phyloP scores from a whole-genome alignment of 1,139 yeast species.

The Saccharomyces hybrid region DNA sequence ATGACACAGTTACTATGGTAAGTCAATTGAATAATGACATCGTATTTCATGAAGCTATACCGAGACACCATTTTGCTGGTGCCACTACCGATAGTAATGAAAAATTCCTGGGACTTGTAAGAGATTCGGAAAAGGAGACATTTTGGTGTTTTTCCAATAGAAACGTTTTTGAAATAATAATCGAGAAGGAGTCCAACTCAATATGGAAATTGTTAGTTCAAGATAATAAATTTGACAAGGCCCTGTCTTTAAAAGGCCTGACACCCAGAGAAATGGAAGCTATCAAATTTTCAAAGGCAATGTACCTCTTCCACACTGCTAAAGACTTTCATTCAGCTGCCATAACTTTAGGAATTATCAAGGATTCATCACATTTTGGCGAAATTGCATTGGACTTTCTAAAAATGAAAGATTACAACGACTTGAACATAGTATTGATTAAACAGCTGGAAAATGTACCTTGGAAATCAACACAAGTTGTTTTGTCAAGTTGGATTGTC shows the following conservation, averaged over 20 bases:
- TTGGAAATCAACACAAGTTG: constrained; percentile 44
- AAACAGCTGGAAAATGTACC: constrained; percentile 42
- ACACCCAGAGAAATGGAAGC: constrained; percentile 41
- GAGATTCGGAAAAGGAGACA: constrained; percentile 49
- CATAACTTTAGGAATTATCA: constrained; percentile 41
- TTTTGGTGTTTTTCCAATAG: constrained; percentile 52
- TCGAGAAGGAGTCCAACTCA: constrained; percentile 60
- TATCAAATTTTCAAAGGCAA: constrained; percentile 59
- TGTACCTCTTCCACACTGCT: constrained; percentile 34
- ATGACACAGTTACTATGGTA: constrained; percentile 37
- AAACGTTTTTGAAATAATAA: constrained; percentile 57
- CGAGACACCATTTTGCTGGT: constrained; percentile 21
- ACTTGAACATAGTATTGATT: constrained; percentile 49
- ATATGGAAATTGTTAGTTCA: constrained; percentile 71
- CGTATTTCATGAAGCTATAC: constrained; percentile 37
- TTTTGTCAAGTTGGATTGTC: constrained; percentile 75
- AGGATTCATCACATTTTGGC: constrained; percentile 38
- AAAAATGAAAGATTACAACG: constrained; percentile 32
- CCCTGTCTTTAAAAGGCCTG: constrained; percentile 44
- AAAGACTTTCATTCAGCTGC: constrained; percentile 42
- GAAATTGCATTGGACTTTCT: constrained; percentile 58
- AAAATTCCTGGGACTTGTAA: constrained; percentile 46
- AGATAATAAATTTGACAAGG: constrained; percentile 58
- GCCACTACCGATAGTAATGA: constrained; percentile 27
- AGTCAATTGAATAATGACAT: constrained; percentile 46